These are phyloP conservation scores for Phytophthora citrophthora DNA, from an alignment of 352 stramenopile genomes.

Conservation along the genomic window DNA sequence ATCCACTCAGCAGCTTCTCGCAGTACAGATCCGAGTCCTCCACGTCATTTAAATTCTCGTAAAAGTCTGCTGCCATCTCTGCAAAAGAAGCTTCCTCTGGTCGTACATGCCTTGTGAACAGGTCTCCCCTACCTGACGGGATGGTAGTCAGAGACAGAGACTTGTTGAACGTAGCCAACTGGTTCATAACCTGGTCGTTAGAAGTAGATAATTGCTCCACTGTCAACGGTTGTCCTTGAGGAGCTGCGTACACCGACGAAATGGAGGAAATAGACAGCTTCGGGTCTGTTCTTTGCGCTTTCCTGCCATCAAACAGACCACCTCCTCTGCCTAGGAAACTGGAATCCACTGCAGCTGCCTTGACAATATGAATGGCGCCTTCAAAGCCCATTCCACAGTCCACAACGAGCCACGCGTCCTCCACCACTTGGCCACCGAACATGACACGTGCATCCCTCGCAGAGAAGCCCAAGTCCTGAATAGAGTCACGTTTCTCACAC, in stretches of 20 bases:
- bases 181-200: constrained; percentile 47
- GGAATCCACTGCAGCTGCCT: constrained; percentile 25
- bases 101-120: constrained; percentile 63
- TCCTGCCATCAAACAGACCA: constrained; percentile 12
- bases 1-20: constrained; percentile 74
- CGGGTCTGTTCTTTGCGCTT: constrained; percentile 31
- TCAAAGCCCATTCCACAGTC: constrained; percentile 82
- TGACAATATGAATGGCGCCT: constrained; percentile 75
- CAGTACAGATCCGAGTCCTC: constrained; percentile 77
- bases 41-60: constrained; percentile 70
- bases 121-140: constrained; percentile 36
- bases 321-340: constrained; percentile 17
- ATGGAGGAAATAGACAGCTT: constrained; percentile 81
- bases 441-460: constrained; percentile 65
- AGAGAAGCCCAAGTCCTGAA: constrained; percentile 51
- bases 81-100: constrained; percentile 82
- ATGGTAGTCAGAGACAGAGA: constrained; percentile 41
- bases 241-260: constrained; percentile 60
- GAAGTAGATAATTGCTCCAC: constrained; percentile 22
- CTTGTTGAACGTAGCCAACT: constrained; percentile 52
- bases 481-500: constrained; percentile 59
- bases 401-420: constrained; percentile 83
- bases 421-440: constrained; percentile 76
- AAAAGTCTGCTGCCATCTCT: constrained; percentile 79
- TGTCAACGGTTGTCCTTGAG: constrained; percentile 17